phyloP scores from a whole-genome alignment of 345 rosid genomes.

The Bretschneidera sinensis region DNA sequence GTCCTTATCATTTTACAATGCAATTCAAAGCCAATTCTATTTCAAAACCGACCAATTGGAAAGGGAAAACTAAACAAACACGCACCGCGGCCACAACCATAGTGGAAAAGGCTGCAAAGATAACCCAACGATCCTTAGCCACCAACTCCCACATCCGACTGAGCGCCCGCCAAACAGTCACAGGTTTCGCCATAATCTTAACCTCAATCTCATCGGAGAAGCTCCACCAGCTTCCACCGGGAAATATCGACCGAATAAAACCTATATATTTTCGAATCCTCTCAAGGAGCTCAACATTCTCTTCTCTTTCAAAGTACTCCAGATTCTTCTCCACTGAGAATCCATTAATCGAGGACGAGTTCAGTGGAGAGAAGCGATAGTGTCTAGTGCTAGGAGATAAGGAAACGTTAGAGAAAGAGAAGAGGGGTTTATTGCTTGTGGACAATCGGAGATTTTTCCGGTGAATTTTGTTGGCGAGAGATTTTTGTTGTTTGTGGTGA shows the following conservation, averaged over 20 bases:
- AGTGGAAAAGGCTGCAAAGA: constrained; percentile 75
- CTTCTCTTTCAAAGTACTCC: constrained; percentile 30
- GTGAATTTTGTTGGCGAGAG: constrained; percentile 11
- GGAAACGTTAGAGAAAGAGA: constrained; percentile 16
- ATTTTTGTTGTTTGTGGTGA: constrained; percentile 22
- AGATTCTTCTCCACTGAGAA: constrained; percentile 32
- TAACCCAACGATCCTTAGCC: constrained; percentile 80
- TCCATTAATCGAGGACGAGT: constrained; percentile 54
- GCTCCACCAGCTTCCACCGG: constrained; percentile 96
- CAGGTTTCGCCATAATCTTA: constrained; percentile 64
- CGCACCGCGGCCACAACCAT: constrained; percentile 79
- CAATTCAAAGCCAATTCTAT: no score
- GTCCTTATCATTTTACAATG: background rate
- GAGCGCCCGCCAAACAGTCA: constrained; percentile 79
- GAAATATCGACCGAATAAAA: constrained; percentile 53
- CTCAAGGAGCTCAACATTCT: constrained; percentile 31
- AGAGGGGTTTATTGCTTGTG: constrained; percentile 1
- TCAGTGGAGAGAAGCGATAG: constrained; percentile 20
- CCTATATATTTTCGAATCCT: constrained; percentile 44
- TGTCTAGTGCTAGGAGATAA: background rate
- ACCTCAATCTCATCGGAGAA: constrained; percentile 65
- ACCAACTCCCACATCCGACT: constrained; percentile 87
- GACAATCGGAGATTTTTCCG: constrained; percentile 24
- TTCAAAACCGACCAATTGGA: background rate
- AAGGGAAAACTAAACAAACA: background rate